Percentiles rank a stretch among this genome's conserved stretches.
phyloP scores from a whole-genome alignment of 1,284 basidiomycete species.

The Trametes polyzona region DNA sequence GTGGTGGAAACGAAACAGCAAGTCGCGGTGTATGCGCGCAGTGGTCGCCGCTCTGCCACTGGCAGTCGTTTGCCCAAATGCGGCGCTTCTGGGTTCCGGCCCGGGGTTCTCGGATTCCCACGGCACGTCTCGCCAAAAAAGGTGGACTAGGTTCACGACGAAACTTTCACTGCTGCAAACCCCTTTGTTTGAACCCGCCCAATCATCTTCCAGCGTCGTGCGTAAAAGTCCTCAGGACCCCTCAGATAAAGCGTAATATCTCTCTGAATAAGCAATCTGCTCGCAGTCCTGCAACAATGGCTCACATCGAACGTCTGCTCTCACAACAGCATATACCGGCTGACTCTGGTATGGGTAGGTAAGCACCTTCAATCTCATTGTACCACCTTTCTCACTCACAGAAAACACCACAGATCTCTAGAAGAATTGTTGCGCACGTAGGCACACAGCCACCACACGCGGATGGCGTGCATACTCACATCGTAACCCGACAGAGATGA shows the following conservation, averaged over 20 bases:
- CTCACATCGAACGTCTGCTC: conserved; percentile 1
- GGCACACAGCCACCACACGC: neutral
- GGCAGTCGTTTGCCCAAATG: too few relatives aligned
- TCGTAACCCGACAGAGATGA: conserved; percentile 31
- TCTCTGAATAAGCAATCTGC: neutral
- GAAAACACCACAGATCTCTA: neutral
- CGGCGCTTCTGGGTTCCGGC: neutral
- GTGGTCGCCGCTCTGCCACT: too few relatives aligned
- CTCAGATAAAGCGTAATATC: too few relatives aligned
- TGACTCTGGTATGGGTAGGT: conserved; percentile 11
- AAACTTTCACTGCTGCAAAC: neutral
- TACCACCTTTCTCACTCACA: neutral
- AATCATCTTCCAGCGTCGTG: too few relatives aligned
- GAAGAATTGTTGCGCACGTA: conserved; percentile 2
- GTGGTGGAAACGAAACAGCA: too few relatives aligned
- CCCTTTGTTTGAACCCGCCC: too few relatives aligned
- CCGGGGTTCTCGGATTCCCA: neutral
- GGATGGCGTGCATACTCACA: neutral
- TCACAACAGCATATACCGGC: neutral
- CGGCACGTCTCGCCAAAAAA: neutral
- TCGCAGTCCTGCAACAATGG: neutral
- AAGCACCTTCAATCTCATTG: neutral
- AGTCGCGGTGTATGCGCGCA: too few relatives aligned
- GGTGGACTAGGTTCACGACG: neutral
- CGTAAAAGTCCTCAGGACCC: too few relatives aligned